Percentiles rank a stretch among this genome's conserved stretches.
phyloP scores from a whole-genome alignment of 306 rosid species.

The Dicorynia guianensis region DNA sequence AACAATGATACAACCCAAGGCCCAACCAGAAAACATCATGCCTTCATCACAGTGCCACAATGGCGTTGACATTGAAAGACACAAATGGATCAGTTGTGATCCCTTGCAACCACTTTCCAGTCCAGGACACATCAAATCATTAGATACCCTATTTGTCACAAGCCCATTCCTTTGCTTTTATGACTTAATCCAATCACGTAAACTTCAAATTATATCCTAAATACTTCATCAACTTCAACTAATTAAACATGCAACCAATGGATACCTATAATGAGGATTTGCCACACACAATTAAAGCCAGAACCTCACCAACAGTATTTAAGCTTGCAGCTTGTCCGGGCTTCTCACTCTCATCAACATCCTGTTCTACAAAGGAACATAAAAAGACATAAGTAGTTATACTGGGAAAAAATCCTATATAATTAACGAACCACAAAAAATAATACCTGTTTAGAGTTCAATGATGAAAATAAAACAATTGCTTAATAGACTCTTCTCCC shows the following conservation, averaged over 20 bases:
- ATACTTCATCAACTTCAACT: neutral
- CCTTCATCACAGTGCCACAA: constrained; percentile 7
- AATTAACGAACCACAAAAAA: neutral
- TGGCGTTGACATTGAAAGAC: neutral
- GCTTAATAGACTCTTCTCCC: too few relatives aligned
- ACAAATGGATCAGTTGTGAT: neutral
- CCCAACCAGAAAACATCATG: constrained; percentile 4
- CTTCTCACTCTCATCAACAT: constrained; percentile 49
- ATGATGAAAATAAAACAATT: too few relatives aligned
- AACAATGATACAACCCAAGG: neutral
- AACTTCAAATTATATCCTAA: constrained; percentile 18
- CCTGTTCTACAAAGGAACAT: constrained; percentile 56
- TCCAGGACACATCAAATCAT: constrained; percentile 29
- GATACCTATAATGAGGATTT: constrained; percentile 4
- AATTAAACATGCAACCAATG: neutral
- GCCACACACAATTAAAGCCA: constrained; percentile 25
- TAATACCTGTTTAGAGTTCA: neutral
- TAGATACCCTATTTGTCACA: constrained; percentile 14
- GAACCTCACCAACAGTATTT: constrained; percentile 53
- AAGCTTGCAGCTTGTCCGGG: constrained; percentile 49
- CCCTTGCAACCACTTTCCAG: neutral
- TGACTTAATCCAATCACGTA: constrained; percentile 5
- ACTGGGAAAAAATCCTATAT: constrained; percentile 2
- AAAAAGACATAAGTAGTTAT: constrained; percentile 20
- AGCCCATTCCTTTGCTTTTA: constrained; percentile 7